These are phyloP conservation scores for Geotrichum reessii DNA, from an alignment of 1,139 yeast species.

Conservation along the genomic window DNA sequence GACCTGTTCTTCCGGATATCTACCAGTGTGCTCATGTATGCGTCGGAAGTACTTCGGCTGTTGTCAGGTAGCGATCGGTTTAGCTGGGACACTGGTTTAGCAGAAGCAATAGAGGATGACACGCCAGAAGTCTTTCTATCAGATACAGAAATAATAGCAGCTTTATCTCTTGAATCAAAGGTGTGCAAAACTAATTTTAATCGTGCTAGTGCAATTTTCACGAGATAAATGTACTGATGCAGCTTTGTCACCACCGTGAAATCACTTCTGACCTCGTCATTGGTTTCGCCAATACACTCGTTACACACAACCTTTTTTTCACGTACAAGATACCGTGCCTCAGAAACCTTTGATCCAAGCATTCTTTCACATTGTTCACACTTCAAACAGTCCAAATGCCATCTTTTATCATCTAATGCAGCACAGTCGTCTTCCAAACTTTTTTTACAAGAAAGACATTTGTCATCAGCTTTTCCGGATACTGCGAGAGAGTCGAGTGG, in stretches of 20 bases:
- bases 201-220: constrained; percentile 78
- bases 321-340: constrained; percentile 41
- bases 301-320: constrained; percentile 47
- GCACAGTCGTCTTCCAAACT: constrained; percentile 82
- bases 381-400: constrained; percentile 73
- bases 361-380: constrained; percentile 41
- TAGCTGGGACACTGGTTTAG: neutral
- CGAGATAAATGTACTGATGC: constrained; percentile 64
- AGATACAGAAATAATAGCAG: neutral
- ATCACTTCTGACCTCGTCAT: constrained; percentile 44
- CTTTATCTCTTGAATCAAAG: constrained; percentile 31
- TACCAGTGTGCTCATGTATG: constrained; percentile 60
- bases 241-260: constrained; percentile 62
- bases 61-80: neutral
- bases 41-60: neutral
- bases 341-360: constrained; percentile 31
- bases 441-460: constrained; percentile 63
- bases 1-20: constrained; percentile 77
- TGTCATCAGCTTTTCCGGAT: constrained; percentile 67
- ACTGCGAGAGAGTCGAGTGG: constrained; percentile 47
- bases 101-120: neutral
- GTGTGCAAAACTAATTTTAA: constrained; percentile 64
- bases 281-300: constrained; percentile 49
- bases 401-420: constrained; percentile 57
- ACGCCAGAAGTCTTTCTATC: neutral